Conservation (phyloP, 2,329 filamentous ascomycete genomes). For the Monilinia vaccinii-corymbosi region DNA sequence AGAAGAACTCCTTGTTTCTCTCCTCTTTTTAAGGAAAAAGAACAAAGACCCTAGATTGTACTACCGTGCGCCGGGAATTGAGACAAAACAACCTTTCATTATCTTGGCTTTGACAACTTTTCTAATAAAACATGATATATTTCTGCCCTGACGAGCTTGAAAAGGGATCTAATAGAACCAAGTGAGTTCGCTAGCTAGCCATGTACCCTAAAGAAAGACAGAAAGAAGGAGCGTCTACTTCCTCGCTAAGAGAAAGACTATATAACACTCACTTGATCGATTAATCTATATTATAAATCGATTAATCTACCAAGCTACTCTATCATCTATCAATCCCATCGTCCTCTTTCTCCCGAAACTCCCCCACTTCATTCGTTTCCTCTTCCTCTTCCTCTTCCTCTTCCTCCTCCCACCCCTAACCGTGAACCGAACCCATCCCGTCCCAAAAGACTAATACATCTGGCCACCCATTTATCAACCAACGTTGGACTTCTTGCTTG, state of each 20-base stretch:
- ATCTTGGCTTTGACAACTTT: conserved; percentile 1
- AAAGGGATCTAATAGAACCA: no score
- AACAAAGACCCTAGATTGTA: neutral
- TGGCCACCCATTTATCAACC: neutral
- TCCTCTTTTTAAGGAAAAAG: neutral
- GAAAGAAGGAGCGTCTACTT: no score
- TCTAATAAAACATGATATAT: no score
- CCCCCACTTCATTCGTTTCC: neutral
- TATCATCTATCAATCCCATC: neutral
- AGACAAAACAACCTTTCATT: neutral
- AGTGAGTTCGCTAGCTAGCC: no score
- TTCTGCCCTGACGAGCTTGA: no score
- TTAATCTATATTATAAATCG: neutral
- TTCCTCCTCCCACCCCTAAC: neutral
- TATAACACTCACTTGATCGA: neutral
- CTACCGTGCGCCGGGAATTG: conserved; percentile 3
- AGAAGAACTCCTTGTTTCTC: neutral
- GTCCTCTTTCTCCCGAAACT: neutral
- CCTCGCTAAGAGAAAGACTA: neutral
- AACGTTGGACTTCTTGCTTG: neutral
- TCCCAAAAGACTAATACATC: neutral
- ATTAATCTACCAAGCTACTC: neutral
- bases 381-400: neutral
- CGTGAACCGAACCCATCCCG: neutral
- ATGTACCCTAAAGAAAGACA: no score